These are phyloP conservation scores for Phlyctochytrium bullatum DNA, from an alignment of 192 early-diverging fungal species.

Conservation along the genomic window DNA sequence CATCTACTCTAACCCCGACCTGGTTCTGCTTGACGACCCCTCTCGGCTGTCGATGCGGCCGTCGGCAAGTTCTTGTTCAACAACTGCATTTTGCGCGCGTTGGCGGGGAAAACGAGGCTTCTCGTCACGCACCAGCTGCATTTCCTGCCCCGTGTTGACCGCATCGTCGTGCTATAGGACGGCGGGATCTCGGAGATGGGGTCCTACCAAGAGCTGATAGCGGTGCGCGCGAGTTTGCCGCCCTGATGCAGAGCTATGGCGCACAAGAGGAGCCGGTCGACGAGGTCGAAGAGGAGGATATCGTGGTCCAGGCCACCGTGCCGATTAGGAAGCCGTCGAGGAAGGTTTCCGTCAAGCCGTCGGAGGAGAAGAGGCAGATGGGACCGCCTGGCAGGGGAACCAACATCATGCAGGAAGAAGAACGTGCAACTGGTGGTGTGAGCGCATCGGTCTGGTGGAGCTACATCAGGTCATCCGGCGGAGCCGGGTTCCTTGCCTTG, in stretches of 20 bases:
- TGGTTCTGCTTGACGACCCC: slow-evolving; percentile 30
- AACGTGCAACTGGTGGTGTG: not conserved
- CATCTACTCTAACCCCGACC: slow-evolving; percentile 22
- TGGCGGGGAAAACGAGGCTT: slow-evolving; percentile 27
- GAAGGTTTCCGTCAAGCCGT: slow-evolving; percentile 19
- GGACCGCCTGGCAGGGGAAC: slow-evolving; percentile 68
- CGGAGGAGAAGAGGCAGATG: not conserved
- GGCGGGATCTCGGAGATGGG: slow-evolving; percentile 29
- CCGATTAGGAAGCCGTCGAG: not conserved
- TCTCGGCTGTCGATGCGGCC: slow-evolving; percentile 49
- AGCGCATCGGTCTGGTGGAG: slow-evolving; percentile 48
- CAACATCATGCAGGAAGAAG: slow-evolving; percentile 31
- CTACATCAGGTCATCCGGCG: slow-evolving; percentile 28
- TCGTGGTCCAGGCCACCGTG: not conserved
- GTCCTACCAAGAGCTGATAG: slow-evolving; percentile 18
- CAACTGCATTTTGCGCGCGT: slow-evolving; percentile 34
- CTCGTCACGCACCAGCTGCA: slow-evolving; percentile 45
- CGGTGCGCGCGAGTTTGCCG: slow-evolving; percentile 48
- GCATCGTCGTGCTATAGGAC: slow-evolving; percentile 26
- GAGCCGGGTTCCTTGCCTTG: not conserved
- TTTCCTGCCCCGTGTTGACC: slow-evolving; percentile 20
- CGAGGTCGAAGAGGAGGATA: slow-evolving; percentile 2
- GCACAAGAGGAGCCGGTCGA: slow-evolving; percentile 53
- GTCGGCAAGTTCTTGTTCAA: slow-evolving; percentile 65
- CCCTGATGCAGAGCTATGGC: slow-evolving; percentile 46